Base-by-base conservation (phyloP, 2,329 filamentous ascomycete species). In the Verticillium tricorpus region DNA sequence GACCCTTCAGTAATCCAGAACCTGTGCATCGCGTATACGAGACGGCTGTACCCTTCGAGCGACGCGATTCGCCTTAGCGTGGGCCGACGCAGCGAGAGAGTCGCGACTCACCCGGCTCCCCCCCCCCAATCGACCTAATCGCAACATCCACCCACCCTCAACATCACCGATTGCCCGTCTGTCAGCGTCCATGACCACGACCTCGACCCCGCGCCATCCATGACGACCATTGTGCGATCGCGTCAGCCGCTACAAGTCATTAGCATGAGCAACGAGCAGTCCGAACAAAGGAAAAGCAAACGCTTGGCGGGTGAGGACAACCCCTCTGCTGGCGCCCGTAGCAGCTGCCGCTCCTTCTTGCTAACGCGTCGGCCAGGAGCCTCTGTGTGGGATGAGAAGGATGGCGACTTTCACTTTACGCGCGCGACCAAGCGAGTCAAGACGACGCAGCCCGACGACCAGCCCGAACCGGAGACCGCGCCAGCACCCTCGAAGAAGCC, bases 321-420 rank as follows among this genome's bases (percentile, higher is more conserved):
- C 54, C 54, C 54, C 54, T 31, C 54, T 63, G 19, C 45, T 19
- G 19, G 45, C 45, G 45, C 19, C 45, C 45, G 19, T 2, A 4
- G 45, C 45, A 4, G 45, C 45, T 19, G 45, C 19, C 45, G n/a
- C n/a, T 12, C 19, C n/a, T 19, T 14, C n/a, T 19, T 52, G 19
- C 45, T 52, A 52, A 52, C 45, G 19, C 19, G 45, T 28, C 45
- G n/a, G 8, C 64, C 89, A 89, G 68, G 58, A 11, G 28, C 45
- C 28, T 59, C 58, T 32, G 28, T 54, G 9, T 59, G 40, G 40
- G 89, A 91, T 69, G 90, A 93, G 73, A 85, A 90, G 69, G 88
- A 91, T 77, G 90, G 90, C 69, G 91, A 91, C 65, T 93, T 93
- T 69, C 80, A 86, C 62, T 93, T 93, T 72, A 86, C 88, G 65